Base-by-base conservation (phyloP, 192 early-diverging fungal genomes). In the Backusella australiensis region DNA sequence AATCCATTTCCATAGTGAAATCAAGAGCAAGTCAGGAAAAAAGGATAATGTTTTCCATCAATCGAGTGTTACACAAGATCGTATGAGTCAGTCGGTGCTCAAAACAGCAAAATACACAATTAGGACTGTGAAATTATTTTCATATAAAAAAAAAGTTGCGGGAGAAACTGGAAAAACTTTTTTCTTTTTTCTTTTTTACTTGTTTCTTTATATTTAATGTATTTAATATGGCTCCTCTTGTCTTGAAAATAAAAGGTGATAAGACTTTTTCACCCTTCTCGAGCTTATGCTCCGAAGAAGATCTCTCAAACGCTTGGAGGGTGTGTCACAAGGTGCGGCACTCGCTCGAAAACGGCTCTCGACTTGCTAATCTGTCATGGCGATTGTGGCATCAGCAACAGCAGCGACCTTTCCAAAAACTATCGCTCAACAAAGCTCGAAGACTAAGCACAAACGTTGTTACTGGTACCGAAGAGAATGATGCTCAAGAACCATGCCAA, bases 251-350 rank as follows among this genome's bases (percentile, higher is more conserved):
- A 76, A 92, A 92, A 85, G 91, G 91, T 74, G 91, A 88, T 46
- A 91, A 90, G 79, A 83, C 89, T 70, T 95, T 94, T 80, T 89
- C 88, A 69, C 88, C 89, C 19, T 92, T 95, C 78, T 86, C 89
- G 34, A 88, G 91, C 67, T 85, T 95, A 21, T 90, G 92, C 56
- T 89, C 86, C 56, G 91, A 89, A 12, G 93, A 92, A 75, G 94
- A 95, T 76, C 82, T 95, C 17, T 90, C 89, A 42, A 90, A 88
- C 73, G 88, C 92, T 6, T 95, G 94, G 94, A 85, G 91, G 34
- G 89, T 94, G n/a, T 93, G 92, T 80, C 93, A 92, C 44, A 94
- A 94, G 82, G 94, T 94, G 34, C 94, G 93, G 80, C 92, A 94
- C 75, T 89, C 91, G 39, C 85, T 95, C 11, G 94, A 94, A 75